Conservation (phyloP, 139 green algal genomes). For the Axilococcus clingmanii region DNA sequence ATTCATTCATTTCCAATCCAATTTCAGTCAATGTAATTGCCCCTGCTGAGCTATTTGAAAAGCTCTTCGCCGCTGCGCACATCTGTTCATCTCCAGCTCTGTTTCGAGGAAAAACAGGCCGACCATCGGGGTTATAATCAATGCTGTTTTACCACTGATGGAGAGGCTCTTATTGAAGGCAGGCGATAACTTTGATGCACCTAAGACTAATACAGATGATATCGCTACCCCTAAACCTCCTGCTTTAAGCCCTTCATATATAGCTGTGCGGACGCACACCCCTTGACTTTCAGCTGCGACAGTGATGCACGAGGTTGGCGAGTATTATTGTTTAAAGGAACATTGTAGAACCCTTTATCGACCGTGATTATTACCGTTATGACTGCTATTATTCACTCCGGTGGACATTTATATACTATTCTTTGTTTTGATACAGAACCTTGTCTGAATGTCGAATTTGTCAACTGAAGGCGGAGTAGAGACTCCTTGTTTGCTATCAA, state of each 20-base stretch:
- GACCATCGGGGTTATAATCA: conserved; percentile 34
- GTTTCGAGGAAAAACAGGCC: conserved; percentile 31
- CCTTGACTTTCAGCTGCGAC: conserved; percentile 16
- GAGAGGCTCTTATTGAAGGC: conserved; percentile 19
- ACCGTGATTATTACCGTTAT: too few species aligned
- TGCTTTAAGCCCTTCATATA: conserved; percentile 2
- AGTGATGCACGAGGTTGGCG: too few species aligned
- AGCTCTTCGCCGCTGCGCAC: not conserved
- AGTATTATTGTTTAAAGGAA: too few species aligned
- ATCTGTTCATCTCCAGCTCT: conserved; percentile 39
- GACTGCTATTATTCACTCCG: too few species aligned
- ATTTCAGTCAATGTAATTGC: too few species aligned
- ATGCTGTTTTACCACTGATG: conserved; percentile 16
- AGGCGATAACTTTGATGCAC: conserved; percentile 20
- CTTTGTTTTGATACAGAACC: too few species aligned
- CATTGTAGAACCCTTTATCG: too few species aligned
- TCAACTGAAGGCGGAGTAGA: too few species aligned
- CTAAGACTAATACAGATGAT: conserved; percentile 11
- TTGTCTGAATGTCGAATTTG: too few species aligned
- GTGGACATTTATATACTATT: too few species aligned
- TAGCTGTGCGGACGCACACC: conserved; percentile 6
- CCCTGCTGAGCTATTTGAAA: not conserved
- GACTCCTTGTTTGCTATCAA: too few species aligned
- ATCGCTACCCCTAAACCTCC: conserved; percentile 5
- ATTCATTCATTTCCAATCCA: too few species aligned